A percentile compares a stretch with the other conserved stretches of the same genome.
Evolutionary conservation across 495 filamentous ascomycete genomes (phyloP).

Genomic region (Aspergillus incahuasiensis): DNA sequence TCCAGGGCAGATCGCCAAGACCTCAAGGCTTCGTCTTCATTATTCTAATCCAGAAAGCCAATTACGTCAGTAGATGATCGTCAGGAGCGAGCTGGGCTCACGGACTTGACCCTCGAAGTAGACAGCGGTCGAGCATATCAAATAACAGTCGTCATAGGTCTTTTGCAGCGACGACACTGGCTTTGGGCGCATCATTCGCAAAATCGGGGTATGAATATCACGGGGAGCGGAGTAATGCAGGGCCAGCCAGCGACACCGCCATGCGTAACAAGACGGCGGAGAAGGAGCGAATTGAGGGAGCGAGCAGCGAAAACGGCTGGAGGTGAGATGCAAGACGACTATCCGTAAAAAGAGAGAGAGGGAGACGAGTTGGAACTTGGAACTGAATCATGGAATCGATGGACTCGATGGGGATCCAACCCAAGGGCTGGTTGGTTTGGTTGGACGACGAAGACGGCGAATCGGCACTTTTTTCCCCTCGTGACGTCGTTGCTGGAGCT

Average conservation of each 20-base stretch:
- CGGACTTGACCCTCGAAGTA: constrained; percentile 88
- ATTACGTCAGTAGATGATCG: background rate
- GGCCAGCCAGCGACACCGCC: constrained; percentile 21
- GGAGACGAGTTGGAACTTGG: background rate
- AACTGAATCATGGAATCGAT: background rate
- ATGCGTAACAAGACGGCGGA: constrained; percentile 9
- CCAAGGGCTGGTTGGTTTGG: background rate
- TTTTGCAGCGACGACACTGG: constrained; percentile 81
- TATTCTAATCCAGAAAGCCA: constrained; percentile 54
- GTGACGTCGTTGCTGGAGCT: constrained; percentile 39
- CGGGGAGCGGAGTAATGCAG: constrained; percentile 13
- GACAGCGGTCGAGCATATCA: constrained; percentile 89
- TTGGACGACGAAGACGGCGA: constrained; percentile 1
- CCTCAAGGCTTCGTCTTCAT: constrained; percentile 85
- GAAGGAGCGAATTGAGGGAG: constrained; percentile 1
- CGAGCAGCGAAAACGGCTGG: background rate
- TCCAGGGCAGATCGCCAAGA: constrained; percentile 91
- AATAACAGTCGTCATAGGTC: constrained; percentile 93
- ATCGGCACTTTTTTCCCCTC: constrained; percentile 18
- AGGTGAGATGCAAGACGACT: background rate
- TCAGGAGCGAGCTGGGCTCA: background rate
- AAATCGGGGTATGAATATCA: constrained; percentile 2
- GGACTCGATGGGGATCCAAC: background rate
- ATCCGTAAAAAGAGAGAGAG: background rate
- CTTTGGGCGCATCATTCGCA: constrained; percentile 75